Percentiles rank a stretch among this genome's conserved stretches.
These are phyloP conservation scores for Axilococcus clingmanii DNA, from an alignment of 139 green algal species.

Conservation along the genomic window DNA sequence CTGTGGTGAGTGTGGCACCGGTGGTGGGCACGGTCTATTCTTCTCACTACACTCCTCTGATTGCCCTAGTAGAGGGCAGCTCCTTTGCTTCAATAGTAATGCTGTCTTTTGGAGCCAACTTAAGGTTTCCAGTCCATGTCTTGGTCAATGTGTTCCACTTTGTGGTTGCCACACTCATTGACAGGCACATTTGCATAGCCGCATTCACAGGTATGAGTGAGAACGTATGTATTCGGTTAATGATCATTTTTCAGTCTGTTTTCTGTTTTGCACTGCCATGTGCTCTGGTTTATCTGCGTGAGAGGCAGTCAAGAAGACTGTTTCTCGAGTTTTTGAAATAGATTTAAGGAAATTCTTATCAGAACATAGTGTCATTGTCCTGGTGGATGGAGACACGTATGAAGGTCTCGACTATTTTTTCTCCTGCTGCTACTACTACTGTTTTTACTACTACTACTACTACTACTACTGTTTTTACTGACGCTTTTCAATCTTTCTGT, in stretches of 20 bases:
- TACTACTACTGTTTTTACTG: no score
- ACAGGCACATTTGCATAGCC: constrained; percentile 12
- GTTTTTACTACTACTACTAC: no score
- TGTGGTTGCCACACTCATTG: not conserved
- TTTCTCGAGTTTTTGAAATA: not conserved
- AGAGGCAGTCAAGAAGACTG: not conserved
- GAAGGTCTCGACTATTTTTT: no score
- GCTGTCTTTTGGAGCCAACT: constrained; percentile 19
- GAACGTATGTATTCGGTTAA: constrained; percentile 1
- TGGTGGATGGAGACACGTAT: no score
- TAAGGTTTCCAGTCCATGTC: constrained; percentile 8
- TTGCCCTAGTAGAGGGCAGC: constrained; percentile 18
- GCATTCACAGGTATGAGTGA: constrained; percentile 6
- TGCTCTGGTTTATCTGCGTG: constrained; percentile 10
- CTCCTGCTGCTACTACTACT: no score
- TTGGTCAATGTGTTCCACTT: constrained; percentile 4
- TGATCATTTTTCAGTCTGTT: constrained; percentile 12
- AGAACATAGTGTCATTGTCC: no score
- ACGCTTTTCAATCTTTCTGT: constrained; percentile 3
- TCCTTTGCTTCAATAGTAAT: constrained; percentile 21
- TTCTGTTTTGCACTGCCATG: constrained; percentile 20
- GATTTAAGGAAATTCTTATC: no score
- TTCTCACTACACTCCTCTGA: not conserved
- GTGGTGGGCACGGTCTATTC: constrained; percentile 11
- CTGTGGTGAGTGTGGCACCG: constrained; percentile 5